These are phyloP conservation scores for Colletotrichum siamense DNA, from an alignment of 2,329 filamentous ascomycete species.

Conservation along the genomic window DNA sequence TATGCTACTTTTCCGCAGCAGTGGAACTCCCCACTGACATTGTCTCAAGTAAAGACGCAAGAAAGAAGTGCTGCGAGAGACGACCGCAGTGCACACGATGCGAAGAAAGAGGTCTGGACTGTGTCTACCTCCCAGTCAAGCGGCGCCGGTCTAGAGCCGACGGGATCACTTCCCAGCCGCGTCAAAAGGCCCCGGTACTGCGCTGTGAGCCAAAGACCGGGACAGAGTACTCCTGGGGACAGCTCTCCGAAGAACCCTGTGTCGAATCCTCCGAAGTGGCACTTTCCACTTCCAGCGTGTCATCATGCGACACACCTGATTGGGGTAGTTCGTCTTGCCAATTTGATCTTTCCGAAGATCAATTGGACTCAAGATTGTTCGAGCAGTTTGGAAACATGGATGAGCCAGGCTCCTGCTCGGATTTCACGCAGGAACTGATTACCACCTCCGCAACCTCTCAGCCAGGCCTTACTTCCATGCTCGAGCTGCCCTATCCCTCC, in stretches of 20 bases:
- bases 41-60: slow-evolving; percentile 37
- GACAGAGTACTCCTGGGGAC: not conserved
- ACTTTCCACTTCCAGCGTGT: not conserved
- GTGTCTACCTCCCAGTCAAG: slow-evolving; percentile 52
- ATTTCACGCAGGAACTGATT: not conserved
- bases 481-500: slow-evolving; percentile 35
- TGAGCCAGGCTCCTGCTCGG: not conserved
- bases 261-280: not conserved
- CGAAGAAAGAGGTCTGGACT: slow-evolving; percentile 50
- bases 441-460: not conserved
- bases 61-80: slow-evolving; percentile 62
- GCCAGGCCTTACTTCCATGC: not conserved
- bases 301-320: not conserved
- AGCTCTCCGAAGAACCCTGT: not conserved
- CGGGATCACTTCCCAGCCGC: not conserved
- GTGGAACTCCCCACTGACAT: not conserved
- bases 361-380: not conserved
- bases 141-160: slow-evolving; percentile 37
- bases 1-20: not conserved
- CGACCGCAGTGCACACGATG: slow-evolving; percentile 57
- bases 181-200: not conserved
- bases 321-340: not conserved
- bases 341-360: not conserved
- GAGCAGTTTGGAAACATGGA: not conserved
- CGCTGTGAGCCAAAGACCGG: not conserved